Evolutionary conservation across 2,329 filamentous ascomycete genomes (phyloP).

Genomic region (Xylariaceae sp.): DNA sequence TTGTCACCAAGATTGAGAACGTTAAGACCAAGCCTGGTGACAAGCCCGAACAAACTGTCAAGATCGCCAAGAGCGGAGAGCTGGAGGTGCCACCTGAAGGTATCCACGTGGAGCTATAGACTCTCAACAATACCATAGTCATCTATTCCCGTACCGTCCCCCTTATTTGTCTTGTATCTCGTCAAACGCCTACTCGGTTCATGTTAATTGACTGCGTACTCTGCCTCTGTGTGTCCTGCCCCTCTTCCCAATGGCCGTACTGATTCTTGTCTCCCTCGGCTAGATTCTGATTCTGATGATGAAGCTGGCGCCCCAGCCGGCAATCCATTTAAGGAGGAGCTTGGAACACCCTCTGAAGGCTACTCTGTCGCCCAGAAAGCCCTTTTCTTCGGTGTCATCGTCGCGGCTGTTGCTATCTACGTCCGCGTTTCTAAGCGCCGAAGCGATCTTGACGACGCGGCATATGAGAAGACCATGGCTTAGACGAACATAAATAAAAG

Average conservation of each 20-base stretch:
- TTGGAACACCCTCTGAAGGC: constrained; percentile 20
- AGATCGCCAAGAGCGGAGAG: constrained; percentile 81
- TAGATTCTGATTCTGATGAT: too few species aligned
- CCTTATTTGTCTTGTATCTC: constrained; percentile 12
- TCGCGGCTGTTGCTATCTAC: constrained; percentile 41
- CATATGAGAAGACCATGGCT: constrained; percentile 41
- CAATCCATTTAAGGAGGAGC: constrained; percentile 14
- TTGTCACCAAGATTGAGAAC: constrained; percentile 76
- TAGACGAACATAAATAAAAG: constrained; percentile 26
- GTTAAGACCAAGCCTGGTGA: constrained; percentile 61
- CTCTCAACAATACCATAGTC: constrained; percentile 17
- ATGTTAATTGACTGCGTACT: too few species aligned
- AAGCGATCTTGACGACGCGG: constrained; percentile 25
- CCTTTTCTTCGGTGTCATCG: constrained; percentile 45
- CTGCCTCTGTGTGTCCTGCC: too few species aligned
- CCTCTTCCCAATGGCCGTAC: constrained; percentile 14
- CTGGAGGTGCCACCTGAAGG: constrained; percentile 81
- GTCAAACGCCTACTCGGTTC: background rate
- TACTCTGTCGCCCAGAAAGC: constrained; percentile 46
- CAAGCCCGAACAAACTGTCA: constrained; percentile 65
- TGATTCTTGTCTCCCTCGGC: constrained; percentile 20
- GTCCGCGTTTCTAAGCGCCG: constrained; percentile 37
- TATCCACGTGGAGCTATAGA: constrained; percentile 87
- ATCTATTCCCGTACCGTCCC: constrained; percentile 23
- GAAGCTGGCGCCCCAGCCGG: constrained; percentile 8